Evolutionary conservation across 164 flowering plant genomes (phyloP), one percentile per base, ranked within the genome.

Genomic region (Umbilicus rupestris): DNA sequence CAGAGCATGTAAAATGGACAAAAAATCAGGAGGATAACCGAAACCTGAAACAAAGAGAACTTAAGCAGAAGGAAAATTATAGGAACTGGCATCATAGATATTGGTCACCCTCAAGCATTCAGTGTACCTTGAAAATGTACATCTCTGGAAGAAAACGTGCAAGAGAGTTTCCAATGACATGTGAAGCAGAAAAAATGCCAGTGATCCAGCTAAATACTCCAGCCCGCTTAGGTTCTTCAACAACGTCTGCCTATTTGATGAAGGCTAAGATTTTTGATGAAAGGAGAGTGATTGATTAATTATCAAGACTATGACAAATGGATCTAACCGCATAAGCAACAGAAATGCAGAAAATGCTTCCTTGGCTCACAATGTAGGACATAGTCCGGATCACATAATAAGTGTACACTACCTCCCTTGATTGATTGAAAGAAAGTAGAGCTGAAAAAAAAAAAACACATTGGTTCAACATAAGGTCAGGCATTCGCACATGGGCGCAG

Each of bases 271-370:
- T 42, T 64, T 14, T 22, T 46, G 46, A 41, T 19, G 35, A 29
- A 46, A 16, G 28, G 35, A 29, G 58, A 3, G 7, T 26, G 29
- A n/a, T 58, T 29, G n/a, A 3, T 65, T 28, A 10, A 30, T 20
- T 39, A 28, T 37, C 42, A 62, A n/a, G 20, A 59, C n/a, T 16
- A 47, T 50, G 44, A 63, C 10, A 29, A 71, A 47, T 31, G 47
- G 66, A 0, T 62, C 83, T 83, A 79, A 92, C 98, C 76, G 75
- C 87, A 77, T 92, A 89, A 64, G 94, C 90, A 76, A 87, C 88
- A 44, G 98, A 49, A 50, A 92, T 87, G 82, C 92, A 89, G 87
- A 87, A 87, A 57, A 89, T 86, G 73, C 92, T 92, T 69, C 98
- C 98, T 73, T 92, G 94, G 73, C 98, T 92, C 69, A 86, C 69